Evolutionary conservation across 371 early-diverging fungal genomes (phyloP), one percentile per base, ranked within the genome.

Genomic region (Lichtheimia corymbifera): DNA sequence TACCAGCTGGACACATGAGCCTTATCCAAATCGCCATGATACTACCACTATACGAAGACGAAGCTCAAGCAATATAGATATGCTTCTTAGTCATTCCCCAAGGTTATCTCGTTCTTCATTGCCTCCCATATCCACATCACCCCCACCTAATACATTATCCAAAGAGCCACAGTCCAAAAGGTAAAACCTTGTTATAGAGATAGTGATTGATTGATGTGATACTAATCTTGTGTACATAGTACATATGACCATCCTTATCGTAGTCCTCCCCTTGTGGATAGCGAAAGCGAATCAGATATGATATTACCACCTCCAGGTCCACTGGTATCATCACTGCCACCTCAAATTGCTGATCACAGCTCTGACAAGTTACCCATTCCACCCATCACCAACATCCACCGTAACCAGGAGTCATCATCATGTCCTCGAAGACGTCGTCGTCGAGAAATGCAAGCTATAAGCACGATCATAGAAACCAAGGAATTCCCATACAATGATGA

Each of bases 401-500:
- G 63, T 22, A 15, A 50, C 9, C 50, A 49, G 7, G 42, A 51
- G 4, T 52, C 57, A 15, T 15, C 43, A 0, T 17, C 50, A n/a
- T 35, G 35, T 9, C 35, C 35, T 35, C 25, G 47, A 27, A 52
- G 74, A 43, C 79, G 85, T 13, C 75, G 82, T 61, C 77, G 85
- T 55, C 75, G 83, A 11, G 83, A 82, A 64, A 83, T 85, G 83
- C 83, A 83, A 28, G 80, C 85, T 4, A 82, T 85, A 20, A 83
- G 79, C 52, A 80, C 77, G 63, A 80, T 83, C 53, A 77, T 85
- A 5, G 85, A 85, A 44, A 83, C 85, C 0, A 71, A 66, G 25
- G 83, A 85, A 41, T 65, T 62, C 49, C 83, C 80, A 13, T 74
- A 77, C 61, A 57, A 70, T 13, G 85, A 85, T 49, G 72, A 72